These are phyloP conservation scores for Aspergillus hiratsukae DNA, from an alignment of 2,329 filamentous ascomycete species.

Conservation along the genomic window DNA sequence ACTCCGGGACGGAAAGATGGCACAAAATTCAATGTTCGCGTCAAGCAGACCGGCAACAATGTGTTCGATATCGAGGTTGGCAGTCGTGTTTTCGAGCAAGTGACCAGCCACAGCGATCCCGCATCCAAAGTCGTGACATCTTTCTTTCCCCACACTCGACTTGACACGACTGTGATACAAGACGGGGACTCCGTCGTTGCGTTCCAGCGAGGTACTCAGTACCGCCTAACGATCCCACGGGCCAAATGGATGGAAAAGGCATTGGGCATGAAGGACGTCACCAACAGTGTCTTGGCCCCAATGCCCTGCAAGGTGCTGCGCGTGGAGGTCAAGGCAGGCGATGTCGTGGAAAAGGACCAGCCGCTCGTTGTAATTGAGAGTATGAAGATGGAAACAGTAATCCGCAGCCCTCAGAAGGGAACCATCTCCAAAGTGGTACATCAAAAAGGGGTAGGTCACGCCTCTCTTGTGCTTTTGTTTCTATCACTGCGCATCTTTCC, in stretches of 20 bases:
- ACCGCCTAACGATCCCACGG: slow-evolving; percentile 50
- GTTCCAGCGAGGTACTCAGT: slow-evolving; percentile 65
- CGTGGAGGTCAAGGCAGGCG: slow-evolving; percentile 80
- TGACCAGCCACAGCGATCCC: slow-evolving; percentile 47
- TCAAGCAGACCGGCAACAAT: slow-evolving; percentile 48
- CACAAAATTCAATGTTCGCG: slow-evolving; percentile 42
- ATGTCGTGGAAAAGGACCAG: slow-evolving; percentile 77
- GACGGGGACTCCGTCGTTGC: slow-evolving; percentile 56
- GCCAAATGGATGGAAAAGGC: slow-evolving; percentile 86
- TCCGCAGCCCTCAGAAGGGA: slow-evolving; percentile 69
- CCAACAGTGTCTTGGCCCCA: slow-evolving; percentile 80
- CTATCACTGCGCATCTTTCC: slow-evolving; percentile 5
- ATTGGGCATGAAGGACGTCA: slow-evolving; percentile 72
- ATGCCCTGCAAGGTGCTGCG: slow-evolving; percentile 97
- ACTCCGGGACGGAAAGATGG: slow-evolving; percentile 39
- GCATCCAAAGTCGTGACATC: slow-evolving; percentile 56
- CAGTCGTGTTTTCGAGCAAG: slow-evolving; percentile 34
- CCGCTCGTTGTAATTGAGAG: slow-evolving; percentile 86
- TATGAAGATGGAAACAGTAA: slow-evolving; percentile 88
- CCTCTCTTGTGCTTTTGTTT: slow-evolving; percentile 2
- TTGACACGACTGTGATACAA: slow-evolving; percentile 71
- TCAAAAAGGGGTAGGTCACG: slow-evolving; percentile 62
- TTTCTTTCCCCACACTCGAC: slow-evolving; percentile 76
- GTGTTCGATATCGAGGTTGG: slow-evolving; percentile 49
- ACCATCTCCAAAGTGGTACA: slow-evolving; percentile 69